Conservation (phyloP, 768 basidiomycete species). For the Pisolithus microcarpus region DNA sequence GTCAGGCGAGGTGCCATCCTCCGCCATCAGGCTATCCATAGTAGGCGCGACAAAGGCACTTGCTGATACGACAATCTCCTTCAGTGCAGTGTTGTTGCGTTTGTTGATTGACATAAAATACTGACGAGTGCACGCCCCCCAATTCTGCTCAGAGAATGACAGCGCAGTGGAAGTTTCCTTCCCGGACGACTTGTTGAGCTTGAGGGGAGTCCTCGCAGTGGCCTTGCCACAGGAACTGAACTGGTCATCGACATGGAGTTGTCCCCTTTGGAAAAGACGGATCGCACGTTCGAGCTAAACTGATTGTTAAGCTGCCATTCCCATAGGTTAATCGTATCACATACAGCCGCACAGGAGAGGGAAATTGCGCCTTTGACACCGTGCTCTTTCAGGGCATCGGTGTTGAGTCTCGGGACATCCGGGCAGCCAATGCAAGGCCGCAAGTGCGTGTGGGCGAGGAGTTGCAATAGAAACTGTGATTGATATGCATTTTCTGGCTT, state of each 20-base stretch:
- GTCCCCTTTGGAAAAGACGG: not conserved
- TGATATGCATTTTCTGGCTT: too few relatives aligned
- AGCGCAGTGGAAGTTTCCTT: not conserved
- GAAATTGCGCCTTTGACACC: not conserved
- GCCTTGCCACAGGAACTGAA: not conserved
- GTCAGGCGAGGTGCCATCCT: not conserved
- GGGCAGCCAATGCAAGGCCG: not conserved
- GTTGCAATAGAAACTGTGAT: too few relatives aligned
- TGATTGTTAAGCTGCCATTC: too few relatives aligned
- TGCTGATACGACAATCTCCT: not conserved
- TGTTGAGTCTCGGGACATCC: not conserved
- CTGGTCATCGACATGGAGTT: not conserved
- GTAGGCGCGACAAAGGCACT: not conserved
- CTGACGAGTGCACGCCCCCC: not conserved
- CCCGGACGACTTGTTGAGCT: not conserved
- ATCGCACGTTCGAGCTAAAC: not conserved
- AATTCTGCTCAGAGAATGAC: not conserved
- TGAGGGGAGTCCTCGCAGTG: not conserved
- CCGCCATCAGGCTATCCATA: not conserved
- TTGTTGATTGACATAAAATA: not conserved
- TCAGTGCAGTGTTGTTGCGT: not conserved
- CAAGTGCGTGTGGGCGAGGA: too few relatives aligned
- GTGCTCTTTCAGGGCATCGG: not conserved
- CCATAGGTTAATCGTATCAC: not conserved
- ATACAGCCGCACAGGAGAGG: not conserved